phyloP scores from a whole-genome alignment of 345 rosid species.

The Boechera retrofracta region DNA sequence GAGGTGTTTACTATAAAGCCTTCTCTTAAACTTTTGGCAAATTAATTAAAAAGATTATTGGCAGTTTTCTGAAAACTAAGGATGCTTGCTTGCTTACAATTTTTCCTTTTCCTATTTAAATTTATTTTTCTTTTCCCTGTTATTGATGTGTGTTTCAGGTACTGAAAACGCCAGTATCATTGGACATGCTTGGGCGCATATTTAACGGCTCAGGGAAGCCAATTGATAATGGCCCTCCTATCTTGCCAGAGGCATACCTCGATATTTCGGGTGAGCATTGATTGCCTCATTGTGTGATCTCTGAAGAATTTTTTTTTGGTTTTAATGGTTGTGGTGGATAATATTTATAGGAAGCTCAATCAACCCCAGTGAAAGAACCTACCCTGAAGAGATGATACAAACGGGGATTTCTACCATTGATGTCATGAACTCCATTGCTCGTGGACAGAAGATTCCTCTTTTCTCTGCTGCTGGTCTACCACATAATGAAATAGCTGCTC shows the following conservation, averaged over 20 bases:
- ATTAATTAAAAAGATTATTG: background rate
- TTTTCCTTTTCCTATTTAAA: background rate
- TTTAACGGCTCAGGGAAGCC: slow-evolving; percentile 99
- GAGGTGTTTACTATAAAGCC: slow-evolving; percentile 55
- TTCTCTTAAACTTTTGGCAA: slow-evolving; percentile 2
- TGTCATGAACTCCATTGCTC: slow-evolving; percentile 99
- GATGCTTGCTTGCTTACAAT: background rate
- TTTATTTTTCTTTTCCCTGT: background rate
- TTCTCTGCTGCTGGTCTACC: slow-evolving; percentile 99
- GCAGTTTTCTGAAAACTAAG: background rate
- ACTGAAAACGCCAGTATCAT: slow-evolving; percentile 90
- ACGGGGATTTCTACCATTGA: slow-evolving; percentile 99
- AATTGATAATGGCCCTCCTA: slow-evolving; percentile 98
- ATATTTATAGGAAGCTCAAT: slow-evolving; percentile 82
- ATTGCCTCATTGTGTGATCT: background rate
- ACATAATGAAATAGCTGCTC: slow-evolving; percentile 99
- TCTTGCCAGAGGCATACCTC: slow-evolving; percentile 95
- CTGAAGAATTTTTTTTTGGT: background rate
- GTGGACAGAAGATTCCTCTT: slow-evolving; percentile 98
- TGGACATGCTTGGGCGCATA: slow-evolving; percentile 99
- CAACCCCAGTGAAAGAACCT: slow-evolving; percentile 99
- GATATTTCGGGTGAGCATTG: slow-evolving; percentile 81
- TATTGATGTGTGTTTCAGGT: slow-evolving; percentile 59
- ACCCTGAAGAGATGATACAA: slow-evolving; percentile 99
- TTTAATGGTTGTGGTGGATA: background rate